Percentiles rank a stretch among this genome's conserved stretches.
These are phyloP conservation scores for Stagonosporopsis cucurbitacearum DNA, from an alignment of 2,329 filamentous ascomycete species.

Conservation along the genomic window DNA sequence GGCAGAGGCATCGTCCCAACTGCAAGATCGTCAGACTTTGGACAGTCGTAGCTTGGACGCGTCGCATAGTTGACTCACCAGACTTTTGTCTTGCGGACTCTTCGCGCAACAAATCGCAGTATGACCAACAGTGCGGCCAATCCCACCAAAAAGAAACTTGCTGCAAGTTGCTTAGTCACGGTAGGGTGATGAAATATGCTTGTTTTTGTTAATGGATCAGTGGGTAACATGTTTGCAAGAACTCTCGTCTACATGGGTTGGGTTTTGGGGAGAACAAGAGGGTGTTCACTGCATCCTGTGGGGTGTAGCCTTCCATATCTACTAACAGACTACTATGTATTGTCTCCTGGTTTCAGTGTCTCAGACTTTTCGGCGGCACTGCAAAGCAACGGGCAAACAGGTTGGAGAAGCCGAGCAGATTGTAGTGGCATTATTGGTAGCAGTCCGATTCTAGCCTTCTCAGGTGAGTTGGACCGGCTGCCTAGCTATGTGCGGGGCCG, in stretches of 20 bases:
- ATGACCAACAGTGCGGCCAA: background rate
- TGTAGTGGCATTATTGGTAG: background rate
- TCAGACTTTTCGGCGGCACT: no score
- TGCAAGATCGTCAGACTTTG: background rate
- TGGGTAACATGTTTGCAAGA: background rate
- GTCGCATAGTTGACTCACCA: background rate
- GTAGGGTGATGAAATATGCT: constrained; percentile 1
- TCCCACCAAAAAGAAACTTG: background rate
- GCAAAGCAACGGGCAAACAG: no score
- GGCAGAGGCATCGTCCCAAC: constrained; percentile 2
- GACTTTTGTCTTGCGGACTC: background rate
- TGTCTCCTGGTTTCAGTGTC: no score
- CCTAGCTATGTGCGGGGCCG: background rate
- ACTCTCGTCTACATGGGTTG: background rate
- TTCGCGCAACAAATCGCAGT: constrained; percentile 1
- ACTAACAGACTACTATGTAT: background rate
- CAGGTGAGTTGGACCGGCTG: background rate
- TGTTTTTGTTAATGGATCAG: constrained; percentile 1
- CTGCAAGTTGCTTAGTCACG: background rate
- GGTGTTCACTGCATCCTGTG: background rate
- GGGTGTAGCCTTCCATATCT: background rate
- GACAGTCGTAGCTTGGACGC: background rate
- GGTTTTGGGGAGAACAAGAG: background rate
- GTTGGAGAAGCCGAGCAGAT: background rate
- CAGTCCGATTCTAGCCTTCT: background rate